These are phyloP conservation scores for Debaryomycetaceae sp. DNA, from an alignment of 1,139 yeast species.

Conservation along the genomic window DNA sequence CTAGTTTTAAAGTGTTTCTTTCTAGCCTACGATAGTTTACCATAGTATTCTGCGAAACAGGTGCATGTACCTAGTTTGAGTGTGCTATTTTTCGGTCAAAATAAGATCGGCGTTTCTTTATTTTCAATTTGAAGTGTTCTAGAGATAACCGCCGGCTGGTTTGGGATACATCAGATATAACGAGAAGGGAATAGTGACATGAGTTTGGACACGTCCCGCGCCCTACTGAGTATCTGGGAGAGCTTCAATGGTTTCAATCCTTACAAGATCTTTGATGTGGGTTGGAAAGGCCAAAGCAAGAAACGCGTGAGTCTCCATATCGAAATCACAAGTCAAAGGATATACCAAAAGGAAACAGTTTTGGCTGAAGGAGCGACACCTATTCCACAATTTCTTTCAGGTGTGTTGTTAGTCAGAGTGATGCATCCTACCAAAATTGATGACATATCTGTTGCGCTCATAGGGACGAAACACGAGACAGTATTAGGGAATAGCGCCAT, in stretches of 20 bases:
- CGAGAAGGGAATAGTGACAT: no score
- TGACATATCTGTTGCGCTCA: conserved; percentile 5
- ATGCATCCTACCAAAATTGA: conserved; percentile 5
- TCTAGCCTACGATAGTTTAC: no score
- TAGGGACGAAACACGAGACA: conserved; percentile 9
- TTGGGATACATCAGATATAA: no score
- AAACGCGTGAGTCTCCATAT: neutral
- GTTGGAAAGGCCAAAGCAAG: neutral
- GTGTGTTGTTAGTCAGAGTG: conserved; percentile 6
- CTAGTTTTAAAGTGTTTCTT: no score
- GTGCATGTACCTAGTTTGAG: no score
- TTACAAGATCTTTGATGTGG: neutral
- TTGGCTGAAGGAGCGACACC: conserved; percentile 5
- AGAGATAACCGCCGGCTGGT: no score
- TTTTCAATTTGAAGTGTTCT: no score
- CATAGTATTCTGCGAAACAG: no score
- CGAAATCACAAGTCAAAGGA: conserved; percentile 1
- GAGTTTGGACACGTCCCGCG: neutral
- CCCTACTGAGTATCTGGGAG: neutral
- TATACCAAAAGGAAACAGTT: conserved; percentile 9
- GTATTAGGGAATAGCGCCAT: conserved; percentile 1
- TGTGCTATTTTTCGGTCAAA: no score
- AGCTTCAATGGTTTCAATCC: neutral
- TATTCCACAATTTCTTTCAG: conserved; percentile 7
- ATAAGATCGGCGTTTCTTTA: no score